Conservation (phyloP, 225 moss, liverwort and hornwort species). For the Straminergon stramineum region DNA sequence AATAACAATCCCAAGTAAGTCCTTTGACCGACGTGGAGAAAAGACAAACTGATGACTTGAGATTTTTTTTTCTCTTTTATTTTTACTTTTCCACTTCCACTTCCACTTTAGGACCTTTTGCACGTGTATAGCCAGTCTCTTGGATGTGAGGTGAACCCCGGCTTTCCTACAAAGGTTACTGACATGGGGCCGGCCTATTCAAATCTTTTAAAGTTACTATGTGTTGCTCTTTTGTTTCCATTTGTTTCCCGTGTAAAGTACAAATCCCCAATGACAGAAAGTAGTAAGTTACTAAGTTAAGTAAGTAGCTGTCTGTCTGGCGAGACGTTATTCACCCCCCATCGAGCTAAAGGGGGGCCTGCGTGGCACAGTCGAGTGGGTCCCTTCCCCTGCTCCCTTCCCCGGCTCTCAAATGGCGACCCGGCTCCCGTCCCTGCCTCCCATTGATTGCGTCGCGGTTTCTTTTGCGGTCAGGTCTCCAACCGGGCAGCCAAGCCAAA, state of each 20-base stretch:
- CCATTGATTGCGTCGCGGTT: no score
- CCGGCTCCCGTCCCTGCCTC: no score
- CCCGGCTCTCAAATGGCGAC: no score
- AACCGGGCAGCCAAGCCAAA: no score
- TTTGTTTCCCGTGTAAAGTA: not conserved
- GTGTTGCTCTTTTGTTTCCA: not conserved
- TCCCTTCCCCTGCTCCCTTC: no score
- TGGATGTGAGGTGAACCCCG: not conserved
- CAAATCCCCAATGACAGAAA: not conserved
- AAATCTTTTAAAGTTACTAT: not conserved
- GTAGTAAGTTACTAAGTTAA: not conserved
- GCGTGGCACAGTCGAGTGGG: no score
- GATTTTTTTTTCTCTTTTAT: not conserved
- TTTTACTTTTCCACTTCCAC: not conserved
- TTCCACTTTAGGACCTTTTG: not conserved
- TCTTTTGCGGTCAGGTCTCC: no score
- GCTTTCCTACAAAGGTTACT: not conserved
- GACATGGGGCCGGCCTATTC: not conserved
- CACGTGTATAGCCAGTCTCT: not conserved
- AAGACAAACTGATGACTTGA: no score
- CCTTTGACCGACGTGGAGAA: accelerated
- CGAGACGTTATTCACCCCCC: no score
- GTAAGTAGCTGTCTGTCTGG: not conserved
- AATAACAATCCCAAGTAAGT: not conserved
- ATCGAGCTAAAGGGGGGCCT: no score